Evolutionary conservation across 257 asterid genomes (phyloP).

Genomic region (Coffea canephora): DNA sequence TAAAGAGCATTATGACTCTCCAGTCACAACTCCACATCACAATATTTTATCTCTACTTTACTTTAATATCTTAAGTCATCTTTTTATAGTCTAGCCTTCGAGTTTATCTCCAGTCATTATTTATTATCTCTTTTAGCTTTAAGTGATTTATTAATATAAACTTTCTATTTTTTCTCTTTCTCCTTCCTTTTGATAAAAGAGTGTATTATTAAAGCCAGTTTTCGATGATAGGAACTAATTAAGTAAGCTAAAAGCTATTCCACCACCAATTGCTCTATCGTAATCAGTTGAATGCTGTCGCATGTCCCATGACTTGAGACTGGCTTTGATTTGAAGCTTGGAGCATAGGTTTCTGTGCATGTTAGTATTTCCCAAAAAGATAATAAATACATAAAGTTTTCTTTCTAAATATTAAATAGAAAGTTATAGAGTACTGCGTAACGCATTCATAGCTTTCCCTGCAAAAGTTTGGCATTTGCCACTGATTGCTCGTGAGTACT

Average conservation of each 20-base stretch:
- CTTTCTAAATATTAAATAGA: too few relatives aligned
- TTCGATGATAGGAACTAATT: background rate
- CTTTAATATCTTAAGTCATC: background rate
- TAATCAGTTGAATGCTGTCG: background rate
- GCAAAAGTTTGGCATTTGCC: background rate
- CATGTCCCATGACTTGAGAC: background rate
- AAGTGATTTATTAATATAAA: background rate
- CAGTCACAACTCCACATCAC: conserved; percentile 9
- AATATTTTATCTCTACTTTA: background rate
- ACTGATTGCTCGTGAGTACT: background rate
- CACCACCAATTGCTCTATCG: background rate
- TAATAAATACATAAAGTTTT: too few relatives aligned
- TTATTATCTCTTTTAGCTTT: background rate
- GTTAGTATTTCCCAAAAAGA: too few relatives aligned
- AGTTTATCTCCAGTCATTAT: background rate
- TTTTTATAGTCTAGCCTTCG: background rate
- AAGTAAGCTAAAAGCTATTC: background rate
- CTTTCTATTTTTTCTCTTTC: background rate
- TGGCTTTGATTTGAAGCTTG: background rate
- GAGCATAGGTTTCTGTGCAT: background rate
- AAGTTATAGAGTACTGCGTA: background rate
- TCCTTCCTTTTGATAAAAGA: background rate
- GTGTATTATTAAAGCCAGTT: too few relatives aligned
- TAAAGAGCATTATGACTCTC: conserved; percentile 1
- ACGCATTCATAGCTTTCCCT: background rate